Base-by-base conservation (phyloP, 495 filamentous ascomycete species). In the Clavariopsis aquatica region DNA sequence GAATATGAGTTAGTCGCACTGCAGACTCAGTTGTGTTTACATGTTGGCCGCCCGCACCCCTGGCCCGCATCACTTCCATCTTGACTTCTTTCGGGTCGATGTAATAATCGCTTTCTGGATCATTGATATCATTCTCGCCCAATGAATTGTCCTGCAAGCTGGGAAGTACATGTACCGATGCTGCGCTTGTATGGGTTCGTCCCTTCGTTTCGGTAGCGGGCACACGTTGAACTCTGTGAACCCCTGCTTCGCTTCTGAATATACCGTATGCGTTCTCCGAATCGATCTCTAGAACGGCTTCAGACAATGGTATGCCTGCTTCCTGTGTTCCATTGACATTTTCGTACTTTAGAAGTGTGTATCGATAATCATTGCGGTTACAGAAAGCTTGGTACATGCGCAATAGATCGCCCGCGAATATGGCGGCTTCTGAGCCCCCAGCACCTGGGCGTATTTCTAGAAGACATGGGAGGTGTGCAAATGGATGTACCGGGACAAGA, bases 21-120 rank as follows among this genome's bases (percentile, higher is more conserved):
- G 94, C 94, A 34, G 92, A 96, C 75, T 98, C 95, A 1, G 94
- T 98, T 66, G 90, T 97, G 76, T 98, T 98, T 72, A 98, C 94
- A 74, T 98, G 95, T 78, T 98, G 94, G 6, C 94, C 94, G 19
- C 94, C 94, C 1, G 94, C 92, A 28, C 94, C 94, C 52, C 89
- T 80, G 0, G 94, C 91, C 28, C 92, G 84, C 93, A 98, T 96
- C 68, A 90, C 89, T 71, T 98, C 95, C 9, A 84, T 81, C 43
- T 85, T 82, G 36, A 98, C 95, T 62, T 98, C 93, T 65, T 86
- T 83, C 10, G 90, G 85, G 75, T 93, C 86, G 60, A 98, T 82
- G 74, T 93, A 93, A 78, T 93, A 96, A 72, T 96, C 90, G 74
- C 87, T 93, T 41, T 84, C 87, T 0, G 94, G 94, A 67, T 98